Percentiles rank a stretch among this genome's conserved stretches.
Conservation (phyloP, 345 rosid genomes). For the Sisymbrium altissimum region DNA sequence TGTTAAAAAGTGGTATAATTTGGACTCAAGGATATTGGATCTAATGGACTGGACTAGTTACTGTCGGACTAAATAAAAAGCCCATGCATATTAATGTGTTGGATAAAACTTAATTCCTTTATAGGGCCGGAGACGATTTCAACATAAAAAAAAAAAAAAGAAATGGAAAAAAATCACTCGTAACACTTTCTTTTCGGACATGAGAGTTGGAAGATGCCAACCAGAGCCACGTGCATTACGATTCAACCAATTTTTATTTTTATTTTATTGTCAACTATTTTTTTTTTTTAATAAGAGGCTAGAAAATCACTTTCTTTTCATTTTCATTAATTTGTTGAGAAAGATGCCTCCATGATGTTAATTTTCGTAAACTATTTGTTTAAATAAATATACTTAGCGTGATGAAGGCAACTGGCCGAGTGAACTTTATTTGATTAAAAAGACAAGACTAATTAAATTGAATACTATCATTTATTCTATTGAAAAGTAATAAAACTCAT, state of each 20-base stretch:
- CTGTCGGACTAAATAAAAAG: not conserved
- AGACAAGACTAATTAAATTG: too few relatives aligned
- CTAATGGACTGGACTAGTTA: not conserved
- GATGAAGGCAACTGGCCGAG: not conserved
- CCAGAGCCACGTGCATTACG: conserved; percentile 30
- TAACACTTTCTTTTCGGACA: not conserved
- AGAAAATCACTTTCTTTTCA: too few relatives aligned
- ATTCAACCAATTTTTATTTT: not conserved
- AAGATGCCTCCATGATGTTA: conserved; percentile 1
- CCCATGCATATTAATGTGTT: not conserved
- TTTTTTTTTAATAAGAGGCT: too few relatives aligned
- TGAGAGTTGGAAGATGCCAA: conserved; percentile 21
- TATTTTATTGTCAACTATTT: too few relatives aligned
- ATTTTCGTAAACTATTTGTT: not conserved
- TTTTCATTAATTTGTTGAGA: not conserved
- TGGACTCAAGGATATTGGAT: not conserved
- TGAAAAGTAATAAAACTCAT: not conserved
- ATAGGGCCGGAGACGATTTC: not conserved
- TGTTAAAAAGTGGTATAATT: not conserved
- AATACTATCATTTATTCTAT: not conserved
- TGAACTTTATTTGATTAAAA: conserved; percentile 15
- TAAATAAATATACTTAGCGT: conserved; percentile 11
- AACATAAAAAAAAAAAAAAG: not conserved
- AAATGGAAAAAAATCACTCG: not conserved
- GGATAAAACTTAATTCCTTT: not conserved